Percentiles rank a stretch among this genome's conserved stretches.
Conservation (phyloP, 2,329 filamentous ascomycete genomes). For the Zymoseptoria brevis region DNA sequence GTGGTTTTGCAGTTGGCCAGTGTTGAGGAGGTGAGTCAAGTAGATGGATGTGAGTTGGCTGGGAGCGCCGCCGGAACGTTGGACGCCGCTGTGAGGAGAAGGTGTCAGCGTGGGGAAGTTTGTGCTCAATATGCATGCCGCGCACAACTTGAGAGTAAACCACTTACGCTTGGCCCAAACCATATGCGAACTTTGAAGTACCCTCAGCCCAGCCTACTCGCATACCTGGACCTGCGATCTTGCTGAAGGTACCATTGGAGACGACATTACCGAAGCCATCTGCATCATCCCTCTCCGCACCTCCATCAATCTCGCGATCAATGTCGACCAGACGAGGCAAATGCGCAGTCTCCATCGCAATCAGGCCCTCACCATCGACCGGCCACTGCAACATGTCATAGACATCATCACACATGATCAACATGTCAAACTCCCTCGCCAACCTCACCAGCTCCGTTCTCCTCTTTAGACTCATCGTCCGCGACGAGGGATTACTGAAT, state of each 20-base stretch:
- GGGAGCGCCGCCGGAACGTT: slow-evolving; percentile 51
- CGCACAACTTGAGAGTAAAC: not conserved
- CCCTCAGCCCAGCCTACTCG: slow-evolving; percentile 85
- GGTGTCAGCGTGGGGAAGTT: slow-evolving; percentile 5
- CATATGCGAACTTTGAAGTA: slow-evolving; percentile 52
- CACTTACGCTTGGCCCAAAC: slow-evolving; percentile 51
- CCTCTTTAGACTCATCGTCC: slow-evolving; percentile 65
- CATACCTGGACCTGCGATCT: slow-evolving; percentile 72
- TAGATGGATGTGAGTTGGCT: slow-evolving; percentile 53
- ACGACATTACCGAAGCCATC: slow-evolving; percentile 69
- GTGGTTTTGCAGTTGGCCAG: slow-evolving; percentile 45
- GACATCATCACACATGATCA: slow-evolving; percentile 85
- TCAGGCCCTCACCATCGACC: slow-evolving; percentile 23
- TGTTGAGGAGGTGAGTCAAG: slow-evolving; percentile 47
- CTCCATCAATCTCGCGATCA: slow-evolving; percentile 59
- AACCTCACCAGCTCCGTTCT: slow-evolving; percentile 64
- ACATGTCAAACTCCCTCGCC: slow-evolving; percentile 68
- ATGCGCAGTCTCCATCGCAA: slow-evolving; percentile 31
- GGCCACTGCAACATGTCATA: slow-evolving; percentile 90
- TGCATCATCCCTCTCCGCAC: slow-evolving; percentile 37
- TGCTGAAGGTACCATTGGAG: slow-evolving; percentile 86
- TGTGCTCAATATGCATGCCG: not conserved
- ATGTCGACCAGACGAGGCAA: slow-evolving; percentile 72
- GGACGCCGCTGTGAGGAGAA: slow-evolving; percentile 37
- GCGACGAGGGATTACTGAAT: slow-evolving; percentile 80